phyloP scores from a whole-genome alignment of 192 early-diverging fungal species.

The Rhizoclosmatium globosum region DNA sequence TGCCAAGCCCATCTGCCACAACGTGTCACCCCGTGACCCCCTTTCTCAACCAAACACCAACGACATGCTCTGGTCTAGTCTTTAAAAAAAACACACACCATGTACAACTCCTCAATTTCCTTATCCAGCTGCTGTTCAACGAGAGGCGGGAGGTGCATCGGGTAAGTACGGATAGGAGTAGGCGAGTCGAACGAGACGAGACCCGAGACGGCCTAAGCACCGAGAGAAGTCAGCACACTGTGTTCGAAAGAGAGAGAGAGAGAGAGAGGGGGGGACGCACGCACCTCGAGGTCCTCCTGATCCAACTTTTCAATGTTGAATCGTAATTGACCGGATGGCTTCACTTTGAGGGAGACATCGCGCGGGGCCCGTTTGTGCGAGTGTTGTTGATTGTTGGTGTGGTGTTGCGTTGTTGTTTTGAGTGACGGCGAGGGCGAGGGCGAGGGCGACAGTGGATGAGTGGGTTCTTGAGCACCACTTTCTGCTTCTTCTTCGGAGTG shows the following conservation, averaged over 20 bases:
- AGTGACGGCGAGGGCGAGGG: no score
- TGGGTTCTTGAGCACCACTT: no score
- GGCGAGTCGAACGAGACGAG: conserved; percentile 1
- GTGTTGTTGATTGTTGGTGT: no score
- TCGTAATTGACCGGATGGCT: conserved; percentile 6
- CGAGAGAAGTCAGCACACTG: background rate
- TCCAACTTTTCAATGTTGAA: background rate
- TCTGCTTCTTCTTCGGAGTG: no score
- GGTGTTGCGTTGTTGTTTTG: no score
- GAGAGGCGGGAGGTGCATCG: background rate
- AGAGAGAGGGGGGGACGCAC: background rate
- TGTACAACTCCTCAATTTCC: background rate
- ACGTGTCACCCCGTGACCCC: no score
- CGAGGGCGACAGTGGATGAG: no score
- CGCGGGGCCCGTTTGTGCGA: background rate
- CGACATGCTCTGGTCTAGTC: no score
- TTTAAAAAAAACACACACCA: background rate
- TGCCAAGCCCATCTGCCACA: no score
- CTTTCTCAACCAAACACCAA: no score
- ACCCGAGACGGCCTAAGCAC: conserved; percentile 13
- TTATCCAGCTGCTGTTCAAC: background rate
- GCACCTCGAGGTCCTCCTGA: background rate
- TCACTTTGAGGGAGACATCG: conserved; percentile 5
- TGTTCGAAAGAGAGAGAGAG: background rate
- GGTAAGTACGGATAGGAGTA: background rate